phyloP scores from a whole-genome alignment of 2,329 filamentous ascomycete genomes.

The Calonectria multiphialidica region DNA sequence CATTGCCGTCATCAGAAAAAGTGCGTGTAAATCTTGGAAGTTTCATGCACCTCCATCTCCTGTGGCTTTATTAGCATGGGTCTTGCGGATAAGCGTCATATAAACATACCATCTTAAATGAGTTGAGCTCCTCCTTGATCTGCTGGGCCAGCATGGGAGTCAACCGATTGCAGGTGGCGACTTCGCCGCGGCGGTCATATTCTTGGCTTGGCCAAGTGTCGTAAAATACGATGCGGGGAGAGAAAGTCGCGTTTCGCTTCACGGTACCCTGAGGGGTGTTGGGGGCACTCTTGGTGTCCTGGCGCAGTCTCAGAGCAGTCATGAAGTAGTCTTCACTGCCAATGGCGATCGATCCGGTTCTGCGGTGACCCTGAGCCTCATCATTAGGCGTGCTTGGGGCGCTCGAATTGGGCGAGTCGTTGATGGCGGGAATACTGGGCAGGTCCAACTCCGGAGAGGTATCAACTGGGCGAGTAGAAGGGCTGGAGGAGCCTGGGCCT shows the following conservation, averaged over 20 bases:
- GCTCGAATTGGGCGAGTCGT: slow-evolving; percentile 86
- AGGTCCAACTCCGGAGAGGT: slow-evolving; percentile 66
- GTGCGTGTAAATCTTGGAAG: slow-evolving; percentile 99
- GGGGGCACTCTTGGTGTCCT: slow-evolving; percentile 84
- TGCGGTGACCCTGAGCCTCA: slow-evolving; percentile 75
- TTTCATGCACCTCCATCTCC: slow-evolving; percentile 99
- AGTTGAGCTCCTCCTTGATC: slow-evolving; percentile 99
- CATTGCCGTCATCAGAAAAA: slow-evolving; percentile 83
- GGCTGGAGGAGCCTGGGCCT: slow-evolving; percentile 73
- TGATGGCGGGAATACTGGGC: slow-evolving; percentile 71
- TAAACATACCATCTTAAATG: slow-evolving; percentile 85
- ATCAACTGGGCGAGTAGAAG: slow-evolving; percentile 74
- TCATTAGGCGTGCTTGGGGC: slow-evolving; percentile 90
- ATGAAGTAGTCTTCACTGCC: slow-evolving; percentile 93
- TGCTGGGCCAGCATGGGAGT: slow-evolving; percentile 98
- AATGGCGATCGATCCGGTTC: slow-evolving; percentile 78
- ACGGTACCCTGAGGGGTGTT: slow-evolving; percentile 78
- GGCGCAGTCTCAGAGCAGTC: slow-evolving; percentile 77
- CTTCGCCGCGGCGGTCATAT: slow-evolving; percentile 95
- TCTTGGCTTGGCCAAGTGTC: slow-evolving; percentile 97
- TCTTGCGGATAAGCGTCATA: neutral
- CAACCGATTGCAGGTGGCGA: slow-evolving; percentile 97
- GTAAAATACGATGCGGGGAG: slow-evolving; percentile 92
- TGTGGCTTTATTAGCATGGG: slow-evolving; percentile 60
- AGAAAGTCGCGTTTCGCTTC: slow-evolving; percentile 81